Conservation (phyloP, 1,139 yeast genomes). For the Blastobotrys capitulatus region DNA sequence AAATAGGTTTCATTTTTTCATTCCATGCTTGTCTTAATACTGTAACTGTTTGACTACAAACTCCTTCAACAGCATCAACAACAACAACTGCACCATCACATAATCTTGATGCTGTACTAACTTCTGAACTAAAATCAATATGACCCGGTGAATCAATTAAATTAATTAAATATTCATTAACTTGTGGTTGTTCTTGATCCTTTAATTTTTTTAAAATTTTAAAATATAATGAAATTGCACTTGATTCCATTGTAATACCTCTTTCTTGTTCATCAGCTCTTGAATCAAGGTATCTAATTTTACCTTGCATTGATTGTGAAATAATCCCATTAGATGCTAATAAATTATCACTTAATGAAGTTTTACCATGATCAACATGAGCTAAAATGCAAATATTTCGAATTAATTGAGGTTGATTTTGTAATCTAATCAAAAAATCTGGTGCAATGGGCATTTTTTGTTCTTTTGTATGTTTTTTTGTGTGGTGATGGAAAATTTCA, state of each 20-base stretch:
- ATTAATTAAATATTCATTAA: constrained; percentile 78
- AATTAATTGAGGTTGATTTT: constrained; percentile 60
- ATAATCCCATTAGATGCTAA: constrained; percentile 95
- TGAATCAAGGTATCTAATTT: constrained; percentile 86
- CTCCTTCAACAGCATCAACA: constrained; percentile 97
- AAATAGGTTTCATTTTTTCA: constrained; percentile 79
- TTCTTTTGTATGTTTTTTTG: not conserved
- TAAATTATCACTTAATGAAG: constrained; percentile 87
- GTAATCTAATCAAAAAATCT: constrained; percentile 60
- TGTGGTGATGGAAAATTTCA: not conserved
- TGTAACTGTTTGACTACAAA: constrained; percentile 92
- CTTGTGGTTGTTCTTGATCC: constrained; percentile 36
- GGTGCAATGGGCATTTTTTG: constrained; percentile 41
- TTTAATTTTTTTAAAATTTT: constrained; percentile 26
- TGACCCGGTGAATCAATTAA: constrained; percentile 98
- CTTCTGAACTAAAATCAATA: constrained; percentile 94
- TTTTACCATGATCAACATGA: constrained; percentile 98
- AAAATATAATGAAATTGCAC: constrained; percentile 85
- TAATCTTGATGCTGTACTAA: constrained; percentile 87
- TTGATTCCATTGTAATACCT: constrained; percentile 97
- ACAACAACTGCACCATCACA: constrained; percentile 96
- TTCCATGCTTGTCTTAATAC: constrained; percentile 96
- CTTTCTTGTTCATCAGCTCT: constrained; percentile 93
- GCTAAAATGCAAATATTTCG: constrained; percentile 94
- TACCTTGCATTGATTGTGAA: constrained; percentile 92